phyloP scores from a whole-genome alignment of 805 yeast genomes.

The Myxozyma monticola region DNA sequence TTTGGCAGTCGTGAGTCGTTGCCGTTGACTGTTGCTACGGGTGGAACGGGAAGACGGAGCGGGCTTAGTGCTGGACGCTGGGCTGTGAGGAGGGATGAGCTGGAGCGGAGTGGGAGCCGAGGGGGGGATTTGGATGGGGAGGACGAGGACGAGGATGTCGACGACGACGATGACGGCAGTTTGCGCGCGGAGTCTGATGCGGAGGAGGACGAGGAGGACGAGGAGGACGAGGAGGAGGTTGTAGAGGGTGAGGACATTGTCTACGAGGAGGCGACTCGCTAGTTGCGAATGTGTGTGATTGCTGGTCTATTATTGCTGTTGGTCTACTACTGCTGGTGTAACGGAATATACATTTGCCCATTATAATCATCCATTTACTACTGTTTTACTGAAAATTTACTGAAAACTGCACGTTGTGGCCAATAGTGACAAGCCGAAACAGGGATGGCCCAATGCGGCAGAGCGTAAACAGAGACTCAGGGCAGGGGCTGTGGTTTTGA shows the following conservation, averaged over 20 bases:
- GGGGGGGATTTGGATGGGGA: background rate
- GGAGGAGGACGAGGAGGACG: slow-evolving; percentile 8
- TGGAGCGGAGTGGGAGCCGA: slow-evolving; percentile 9
- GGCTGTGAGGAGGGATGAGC: slow-evolving; percentile 11
- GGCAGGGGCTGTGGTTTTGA: background rate
- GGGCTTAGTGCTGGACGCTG: background rate
- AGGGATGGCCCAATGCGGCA: background rate
- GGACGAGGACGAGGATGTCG: slow-evolving; percentile 3
- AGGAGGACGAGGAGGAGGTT: background rate
- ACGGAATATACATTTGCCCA: too few relatives aligned
- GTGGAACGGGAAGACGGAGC: slow-evolving; percentile 3
- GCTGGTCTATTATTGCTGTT: too few relatives aligned
- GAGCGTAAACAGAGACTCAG: background rate
- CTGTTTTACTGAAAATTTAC: background rate
- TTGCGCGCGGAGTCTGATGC: slow-evolving; percentile 4
- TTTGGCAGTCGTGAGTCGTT: slow-evolving; percentile 31
- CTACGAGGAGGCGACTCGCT: too few relatives aligned
- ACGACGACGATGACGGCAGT: background rate
- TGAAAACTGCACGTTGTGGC: background rate
- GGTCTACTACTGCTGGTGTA: too few relatives aligned
- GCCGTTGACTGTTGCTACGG: slow-evolving; percentile 25
- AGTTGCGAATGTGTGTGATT: too few relatives aligned
- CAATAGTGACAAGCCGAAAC: background rate
- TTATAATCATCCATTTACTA: background rate
- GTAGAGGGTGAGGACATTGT: background rate